These are phyloP conservation scores for Cutaneotrichosporon dermatis DNA, from an alignment of 1,284 basidiomycete genomes.

Conservation along the genomic window DNA sequence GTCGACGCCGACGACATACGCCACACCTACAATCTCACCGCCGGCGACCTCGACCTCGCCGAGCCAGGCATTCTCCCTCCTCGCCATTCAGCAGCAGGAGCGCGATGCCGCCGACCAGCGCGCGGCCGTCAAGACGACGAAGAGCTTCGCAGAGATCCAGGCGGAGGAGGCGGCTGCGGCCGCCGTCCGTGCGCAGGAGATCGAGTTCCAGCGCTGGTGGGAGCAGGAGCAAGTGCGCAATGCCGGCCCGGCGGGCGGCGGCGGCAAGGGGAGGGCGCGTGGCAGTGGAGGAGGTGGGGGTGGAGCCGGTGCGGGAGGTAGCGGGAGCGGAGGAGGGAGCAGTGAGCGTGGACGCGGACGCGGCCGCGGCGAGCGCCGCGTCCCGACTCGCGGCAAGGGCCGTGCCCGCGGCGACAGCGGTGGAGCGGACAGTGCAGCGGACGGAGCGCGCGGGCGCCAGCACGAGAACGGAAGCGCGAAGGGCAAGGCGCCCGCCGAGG, in stretches of 20 bases:
- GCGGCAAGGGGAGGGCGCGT: background rate
- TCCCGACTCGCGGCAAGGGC: background rate
- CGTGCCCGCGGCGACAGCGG: background rate
- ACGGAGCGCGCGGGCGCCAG: background rate
- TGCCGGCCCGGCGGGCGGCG: background rate
- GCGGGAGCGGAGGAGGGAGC: background rate
- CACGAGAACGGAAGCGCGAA: background rate
- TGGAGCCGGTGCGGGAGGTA: too few relatives aligned
- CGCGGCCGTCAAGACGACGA: conserved; percentile 51
- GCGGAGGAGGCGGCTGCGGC: conserved; percentile 60
- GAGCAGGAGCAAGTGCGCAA: conserved; percentile 66
- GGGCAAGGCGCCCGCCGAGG: background rate
- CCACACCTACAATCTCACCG: conserved; percentile 14
- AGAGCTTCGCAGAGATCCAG: conserved; percentile 74
- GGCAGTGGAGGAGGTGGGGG: too few relatives aligned
- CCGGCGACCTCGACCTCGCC: conserved; percentile 45
- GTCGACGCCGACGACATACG: conserved; percentile 23
- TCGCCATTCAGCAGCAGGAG: conserved; percentile 77
- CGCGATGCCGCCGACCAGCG: conserved; percentile 53
- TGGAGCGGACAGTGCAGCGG: background rate
- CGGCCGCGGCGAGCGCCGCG: background rate
- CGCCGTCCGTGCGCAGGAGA: conserved; percentile 58
- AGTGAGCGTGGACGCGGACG: conserved; percentile 1
- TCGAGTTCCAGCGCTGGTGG: conserved; percentile 82
- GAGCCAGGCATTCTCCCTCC: conserved; percentile 59